phyloP scores from a whole-genome alignment of 768 basidiomycete genomes.

The Lactifluus piperatus region DNA sequence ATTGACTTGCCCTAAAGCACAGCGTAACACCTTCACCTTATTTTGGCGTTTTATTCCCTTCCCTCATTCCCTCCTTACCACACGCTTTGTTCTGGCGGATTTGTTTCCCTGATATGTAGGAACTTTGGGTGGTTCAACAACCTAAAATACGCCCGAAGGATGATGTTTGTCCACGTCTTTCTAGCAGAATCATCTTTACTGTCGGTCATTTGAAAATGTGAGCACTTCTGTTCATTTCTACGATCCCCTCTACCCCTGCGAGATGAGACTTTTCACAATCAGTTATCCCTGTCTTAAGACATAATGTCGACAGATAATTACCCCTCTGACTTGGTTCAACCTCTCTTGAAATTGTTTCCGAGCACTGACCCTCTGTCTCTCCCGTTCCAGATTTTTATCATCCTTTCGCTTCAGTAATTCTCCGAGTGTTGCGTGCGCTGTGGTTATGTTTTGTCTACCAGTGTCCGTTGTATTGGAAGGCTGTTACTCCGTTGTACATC shows the following conservation, averaged over 20 bases:
- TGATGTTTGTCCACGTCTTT: not conserved
- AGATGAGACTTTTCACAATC: slow-evolving; percentile 15
- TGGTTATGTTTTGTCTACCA: not conserved
- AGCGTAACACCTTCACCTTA: no score
- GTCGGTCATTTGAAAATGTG: not conserved
- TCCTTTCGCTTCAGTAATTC: not conserved
- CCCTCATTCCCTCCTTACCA: no score
- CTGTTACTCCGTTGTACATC: no score
- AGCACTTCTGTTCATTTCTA: not conserved
- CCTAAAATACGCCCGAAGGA: not conserved
- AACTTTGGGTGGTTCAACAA: not conserved
- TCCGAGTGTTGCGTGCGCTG: not conserved
- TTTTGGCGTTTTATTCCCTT: no score
- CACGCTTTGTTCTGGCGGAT: no score
- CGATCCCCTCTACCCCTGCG: not conserved
- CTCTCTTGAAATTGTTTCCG: not conserved
- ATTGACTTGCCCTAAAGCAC: slow-evolving; percentile 3
- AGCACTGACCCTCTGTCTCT: not conserved
- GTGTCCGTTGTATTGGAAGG: not conserved
- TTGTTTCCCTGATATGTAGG: not conserved
- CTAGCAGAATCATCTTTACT: not conserved
- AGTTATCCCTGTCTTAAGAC: slow-evolving; percentile 21
- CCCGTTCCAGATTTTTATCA: not conserved
- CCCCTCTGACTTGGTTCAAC: not conserved
- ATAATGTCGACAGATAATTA: slow-evolving; percentile 10